Base-by-base conservation (phyloP, 192 early-diverging fungal genomes). In the Glomus cerebriforme region DNA sequence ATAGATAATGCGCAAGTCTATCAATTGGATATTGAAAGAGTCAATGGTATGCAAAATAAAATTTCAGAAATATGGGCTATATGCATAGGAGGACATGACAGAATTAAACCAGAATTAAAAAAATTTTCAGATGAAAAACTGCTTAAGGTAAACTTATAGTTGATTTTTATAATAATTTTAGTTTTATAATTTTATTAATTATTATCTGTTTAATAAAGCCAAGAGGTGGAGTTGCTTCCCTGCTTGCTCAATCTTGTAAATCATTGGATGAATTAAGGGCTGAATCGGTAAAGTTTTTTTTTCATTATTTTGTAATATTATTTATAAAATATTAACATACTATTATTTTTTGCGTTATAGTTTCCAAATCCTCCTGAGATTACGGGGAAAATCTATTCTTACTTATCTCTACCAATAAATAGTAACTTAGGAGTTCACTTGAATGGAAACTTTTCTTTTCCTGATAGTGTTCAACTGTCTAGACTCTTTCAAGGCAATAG, bases 371-470 rank as follows among this genome's bases (percentile, higher is more conserved):
- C 31, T 19, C 69, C 39, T 15, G 43, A 45, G 22, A 0, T 47
- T 24, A 45, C 27, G 10, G 84, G 84, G 32, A 59, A 62, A 12
- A 13, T 85, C 1, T 85, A 84, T 34, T 75, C 79, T 2, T 82
- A 76, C 39, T 64, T 86, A 1, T 83, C 85, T 6, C 79, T 84
- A 0, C 47, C 83, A 12, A 80, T 86, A 17, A 4, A 1, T 4
- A 82, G 82, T 1, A 45, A 37, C 7, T 17, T 85, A 15, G 66
- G 63, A 3, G 83, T 86, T 26, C 81, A 85, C 27, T 35, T 85
- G 26, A 84, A 86, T 65, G 83, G 83, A 3, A 72, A 13, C 10
- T 19, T 43, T 43, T 12, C 39, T 12, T 43, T 43, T 12, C 39
- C 39, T n/a, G n/a, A n/a, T n/a, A n/a, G n/a, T n/a, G n/a, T n/a